Evolutionary conservation across 257 asterid species (phyloP), one percentile per base, ranked within the genome.

Genomic region (Nicotiana attenuata): DNA sequence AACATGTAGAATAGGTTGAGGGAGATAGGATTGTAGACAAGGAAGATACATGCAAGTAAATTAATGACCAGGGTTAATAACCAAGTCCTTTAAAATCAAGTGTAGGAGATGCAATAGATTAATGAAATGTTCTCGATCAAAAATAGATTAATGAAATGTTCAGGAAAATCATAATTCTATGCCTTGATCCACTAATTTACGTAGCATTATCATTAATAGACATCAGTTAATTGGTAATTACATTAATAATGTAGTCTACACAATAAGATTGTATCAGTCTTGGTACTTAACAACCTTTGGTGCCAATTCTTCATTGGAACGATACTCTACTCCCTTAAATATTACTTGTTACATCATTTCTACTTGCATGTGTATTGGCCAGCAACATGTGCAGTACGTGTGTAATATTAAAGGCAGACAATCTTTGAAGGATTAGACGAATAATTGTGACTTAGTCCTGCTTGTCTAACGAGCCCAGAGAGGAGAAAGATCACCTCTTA

Each of bases 221-320:
- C 35, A 16, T 71, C 35, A 45, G 24, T 5, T 71, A 68, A 41
- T 69, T 69, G 57, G 78, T 20, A 73, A 22, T 22, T 15, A 47
- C 41, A 47, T 11, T 73, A 47, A 47, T 47, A 47, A 47, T 47
- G 78, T 71, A 45, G 35, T 20, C 61, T 24, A 24, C 16, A 47
- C 41, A 73, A 47, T 47, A 47, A 57, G 26, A 73, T 47, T 47
- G 35, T 19, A 0, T 47, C 79, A 47, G 15, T 73, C 63, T 24
- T 73, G 41, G 79, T 73, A 15, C 1, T 13, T 71, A 71, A 57
- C 78, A 71, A 71, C 14, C 78, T 50, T 73, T 73, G 61, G 79
- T 73, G 79, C 22, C 38, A 7, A 24, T 15, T 47, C 61, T 73
- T 73, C 63, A 73, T 52, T 4, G 41, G 50, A 73, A 73, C 0